Conservation (phyloP, 768 basidiomycete species). For the Chalciporus chontae region DNA sequence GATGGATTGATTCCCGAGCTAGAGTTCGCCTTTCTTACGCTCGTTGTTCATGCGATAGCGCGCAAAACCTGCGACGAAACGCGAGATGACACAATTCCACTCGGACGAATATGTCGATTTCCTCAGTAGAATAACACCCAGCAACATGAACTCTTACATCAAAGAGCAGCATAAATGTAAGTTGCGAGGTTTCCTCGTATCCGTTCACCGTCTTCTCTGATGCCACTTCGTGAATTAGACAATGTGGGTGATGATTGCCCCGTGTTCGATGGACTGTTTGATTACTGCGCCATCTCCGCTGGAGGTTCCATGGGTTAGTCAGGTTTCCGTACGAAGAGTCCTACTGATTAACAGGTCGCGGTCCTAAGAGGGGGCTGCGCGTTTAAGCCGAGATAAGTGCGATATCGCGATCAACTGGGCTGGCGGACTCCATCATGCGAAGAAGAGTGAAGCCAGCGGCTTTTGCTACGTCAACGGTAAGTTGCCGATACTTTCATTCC, state of each 20-base stretch:
- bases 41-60: constrained; percentile 49
- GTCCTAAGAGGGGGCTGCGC: constrained; percentile 86
- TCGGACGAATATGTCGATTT: constrained; percentile 99
- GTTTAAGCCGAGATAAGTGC: constrained; percentile 93
- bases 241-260: constrained; percentile 99
- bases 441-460: constrained; percentile 98
- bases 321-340: background rate
- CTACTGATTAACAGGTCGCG: constrained; percentile 5
- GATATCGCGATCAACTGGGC: constrained; percentile 99
- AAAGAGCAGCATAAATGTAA: constrained; percentile 96
- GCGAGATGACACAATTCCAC: constrained; percentile 99
- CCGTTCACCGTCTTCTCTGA: background rate
- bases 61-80: constrained; percentile 98
- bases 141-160: constrained; percentile 89
- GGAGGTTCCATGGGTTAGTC: constrained; percentile 96
- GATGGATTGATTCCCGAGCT: background rate
- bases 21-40: background rate
- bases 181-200: constrained; percentile 15
- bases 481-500: background rate
- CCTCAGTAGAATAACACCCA: constrained; percentile 87
- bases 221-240: constrained; percentile 44
- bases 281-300: constrained; percentile 99
- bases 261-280: constrained; percentile 97
- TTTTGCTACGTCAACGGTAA: constrained; percentile 98
- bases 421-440: constrained; percentile 96